Evolutionary conservation across 495 filamentous ascomycete species (phyloP).

Genomic region (Aspergillus asperescens): DNA sequence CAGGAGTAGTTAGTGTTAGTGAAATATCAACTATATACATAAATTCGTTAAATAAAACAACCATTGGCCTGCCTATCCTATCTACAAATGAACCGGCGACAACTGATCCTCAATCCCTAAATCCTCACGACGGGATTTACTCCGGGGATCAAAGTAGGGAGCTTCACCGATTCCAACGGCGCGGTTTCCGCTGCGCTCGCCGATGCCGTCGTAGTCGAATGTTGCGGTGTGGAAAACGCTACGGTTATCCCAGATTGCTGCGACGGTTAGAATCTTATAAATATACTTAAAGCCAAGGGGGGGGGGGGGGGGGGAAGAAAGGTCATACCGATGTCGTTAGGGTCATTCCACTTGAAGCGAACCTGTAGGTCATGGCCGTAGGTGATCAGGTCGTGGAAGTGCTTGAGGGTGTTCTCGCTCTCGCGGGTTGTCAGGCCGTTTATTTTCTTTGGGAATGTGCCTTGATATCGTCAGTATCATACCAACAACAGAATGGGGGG

Average conservation of each 20-base stretch:
- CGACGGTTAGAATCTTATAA: not conserved
- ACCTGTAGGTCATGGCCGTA: conserved; percentile 74
- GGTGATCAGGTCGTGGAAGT: conserved; percentile 54
- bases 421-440: conserved; percentile 35
- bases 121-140: conserved; percentile 41
- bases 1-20: too few species aligned
- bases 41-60: too few species aligned
- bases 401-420: conserved; percentile 50
- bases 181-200: conserved; percentile 54
- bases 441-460: conserved; percentile 20
- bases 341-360: conserved; percentile 52
- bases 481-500: not conserved
- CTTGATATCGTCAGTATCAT: conserved; percentile 21
- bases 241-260: conserved; percentile 74
- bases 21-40: too few species aligned
- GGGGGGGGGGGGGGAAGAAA: not conserved
- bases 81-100: conserved; percentile 19
- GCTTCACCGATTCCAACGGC: conserved; percentile 60
- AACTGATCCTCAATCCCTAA: conserved; percentile 22
- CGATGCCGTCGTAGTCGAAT: conserved; percentile 56
- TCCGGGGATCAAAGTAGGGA: conserved; percentile 53
- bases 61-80: too few species aligned
- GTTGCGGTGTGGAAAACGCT: conserved; percentile 65
- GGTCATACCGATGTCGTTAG: conserved; percentile 45
- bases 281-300: not conserved